A percentile compares a stretch with the other conserved stretches of the same genome.
These are phyloP conservation scores for Bruguiera hainesii DNA, from an alignment of 441 rosid genomes.

Conservation along the genomic window DNA sequence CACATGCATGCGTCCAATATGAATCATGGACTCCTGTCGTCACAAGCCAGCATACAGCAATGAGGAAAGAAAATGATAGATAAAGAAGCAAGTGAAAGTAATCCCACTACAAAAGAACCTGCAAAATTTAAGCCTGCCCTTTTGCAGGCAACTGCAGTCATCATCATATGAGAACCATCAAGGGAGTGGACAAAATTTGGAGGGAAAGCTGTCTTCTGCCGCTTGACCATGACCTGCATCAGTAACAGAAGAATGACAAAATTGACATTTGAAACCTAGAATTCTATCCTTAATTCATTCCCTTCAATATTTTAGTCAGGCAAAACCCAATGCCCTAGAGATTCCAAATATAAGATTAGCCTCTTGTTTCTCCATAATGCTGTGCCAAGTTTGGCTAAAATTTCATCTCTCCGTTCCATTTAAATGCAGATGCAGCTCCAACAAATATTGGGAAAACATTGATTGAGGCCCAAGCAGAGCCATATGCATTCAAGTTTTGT, in stretches of 20 bases:
- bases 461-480: neutral
- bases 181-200: slow-evolving; percentile 99
- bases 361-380: neutral
- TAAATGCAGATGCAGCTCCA: no score
- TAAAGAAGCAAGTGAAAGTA: slow-evolving; percentile 11
- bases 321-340: neutral
- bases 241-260: slow-evolving; percentile 8
- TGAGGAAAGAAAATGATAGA: slow-evolving; percentile 21
- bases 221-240: slow-evolving; percentile 66
- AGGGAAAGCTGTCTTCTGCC: slow-evolving; percentile 96
- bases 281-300: neutral
- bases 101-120: slow-evolving; percentile 40
- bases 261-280: slow-evolving; percentile 5
- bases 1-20: slow-evolving; percentile 97
- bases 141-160: slow-evolving; percentile 97
- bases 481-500: no score
- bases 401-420: neutral
- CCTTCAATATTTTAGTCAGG: neutral
- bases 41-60: slow-evolving; percentile 19
- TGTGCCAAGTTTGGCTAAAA: neutral
- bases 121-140: slow-evolving; percentile 86
- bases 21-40: slow-evolving; percentile 97
- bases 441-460: neutral
- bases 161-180: slow-evolving; percentile 99
- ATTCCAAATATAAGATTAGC: neutral